Percentiles rank a stretch among this genome's conserved stretches.
Evolutionary conservation across 2,329 filamentous ascomycete species (phyloP).

Genomic region (Bipolaris victoriae): DNA sequence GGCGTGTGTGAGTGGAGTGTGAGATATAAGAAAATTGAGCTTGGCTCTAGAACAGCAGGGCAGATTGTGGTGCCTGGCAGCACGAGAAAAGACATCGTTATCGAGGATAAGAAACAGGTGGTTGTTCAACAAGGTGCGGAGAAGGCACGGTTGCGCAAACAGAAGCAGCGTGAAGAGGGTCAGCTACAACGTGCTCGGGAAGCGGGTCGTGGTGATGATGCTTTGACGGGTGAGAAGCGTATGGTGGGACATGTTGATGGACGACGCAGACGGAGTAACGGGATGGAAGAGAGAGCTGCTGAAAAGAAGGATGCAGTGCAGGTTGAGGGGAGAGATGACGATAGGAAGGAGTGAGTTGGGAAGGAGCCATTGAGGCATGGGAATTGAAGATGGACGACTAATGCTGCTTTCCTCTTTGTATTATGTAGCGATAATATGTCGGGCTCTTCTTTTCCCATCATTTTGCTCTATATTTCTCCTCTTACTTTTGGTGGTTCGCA

Average conservation of each 20-base stretch:
- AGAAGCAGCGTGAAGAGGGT: neutral
- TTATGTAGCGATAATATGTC: too few species aligned
- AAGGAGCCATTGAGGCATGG: too few species aligned
- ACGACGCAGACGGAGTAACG: neutral
- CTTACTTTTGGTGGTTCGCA: too few species aligned
- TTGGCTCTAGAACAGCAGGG: slow-evolving; percentile 6
- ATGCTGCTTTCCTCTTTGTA: neutral
- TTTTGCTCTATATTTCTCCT: too few species aligned
- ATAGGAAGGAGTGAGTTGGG: neutral
- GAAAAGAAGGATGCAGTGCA: neutral
- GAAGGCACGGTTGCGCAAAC: neutral
- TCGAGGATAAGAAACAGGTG: slow-evolving; percentile 10
- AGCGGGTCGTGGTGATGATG: neutral
- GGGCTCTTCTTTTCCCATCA: too few species aligned
- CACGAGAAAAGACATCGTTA: slow-evolving; percentile 10
- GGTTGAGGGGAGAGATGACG: neutral
- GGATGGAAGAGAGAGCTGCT: neutral
- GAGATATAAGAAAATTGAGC: slow-evolving; percentile 36
- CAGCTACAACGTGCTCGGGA: neutral
- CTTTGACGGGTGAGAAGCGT: slow-evolving; percentile 6
- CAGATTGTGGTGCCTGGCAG: slow-evolving; percentile 20
- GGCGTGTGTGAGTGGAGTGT: slow-evolving; percentile 27
- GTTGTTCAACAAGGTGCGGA: neutral
- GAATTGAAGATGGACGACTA: neutral
- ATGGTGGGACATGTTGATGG: slow-evolving; percentile 4